Percentiles rank a stretch among this genome's conserved stretches.
These are phyloP conservation scores for Avicennia marina DNA, from an alignment of 257 asterid species.

Conservation along the genomic window DNA sequence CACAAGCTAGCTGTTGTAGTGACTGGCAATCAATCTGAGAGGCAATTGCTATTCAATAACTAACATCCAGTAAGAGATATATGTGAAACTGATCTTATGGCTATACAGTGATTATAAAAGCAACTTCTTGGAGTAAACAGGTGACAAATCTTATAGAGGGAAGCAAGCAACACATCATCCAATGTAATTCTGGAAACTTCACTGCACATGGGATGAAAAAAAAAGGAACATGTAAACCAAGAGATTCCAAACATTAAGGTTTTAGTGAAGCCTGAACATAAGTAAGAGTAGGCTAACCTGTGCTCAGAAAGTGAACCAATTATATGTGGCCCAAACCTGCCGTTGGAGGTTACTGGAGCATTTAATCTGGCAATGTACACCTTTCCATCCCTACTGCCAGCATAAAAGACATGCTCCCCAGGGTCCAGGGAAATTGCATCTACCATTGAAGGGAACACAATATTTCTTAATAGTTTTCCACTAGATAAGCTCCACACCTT, in stretches of 20 bases:
- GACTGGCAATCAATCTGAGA: no score
- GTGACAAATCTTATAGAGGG: no score
- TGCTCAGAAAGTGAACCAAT: constrained; percentile 72
- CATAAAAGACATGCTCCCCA: constrained; percentile 80
- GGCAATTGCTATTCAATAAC: no score
- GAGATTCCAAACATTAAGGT: background rate
- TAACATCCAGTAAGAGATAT: no score
- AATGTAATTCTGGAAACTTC: constrained; percentile 1
- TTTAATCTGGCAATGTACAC: constrained; percentile 68
- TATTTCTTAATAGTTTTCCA: constrained; percentile 56
- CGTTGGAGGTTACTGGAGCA: constrained; percentile 45
- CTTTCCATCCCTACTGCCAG: constrained; percentile 94
- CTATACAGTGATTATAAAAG: no score
- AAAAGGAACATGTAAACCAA: background rate
- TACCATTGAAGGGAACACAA: constrained; percentile 74
- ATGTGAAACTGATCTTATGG: no score
- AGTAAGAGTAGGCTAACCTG: constrained; percentile 38
- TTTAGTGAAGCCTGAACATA: constrained; percentile 7
- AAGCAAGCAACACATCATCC: background rate
- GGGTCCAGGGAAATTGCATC: constrained; percentile 78
- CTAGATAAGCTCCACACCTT: constrained; percentile 88
- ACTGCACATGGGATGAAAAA: background rate
- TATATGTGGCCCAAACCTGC: constrained; percentile 58
- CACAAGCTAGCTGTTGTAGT: no score
- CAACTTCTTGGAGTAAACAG: no score